phyloP scores from a whole-genome alignment of 148 eudicot species.

The Vaccinium macrocarpon region DNA sequence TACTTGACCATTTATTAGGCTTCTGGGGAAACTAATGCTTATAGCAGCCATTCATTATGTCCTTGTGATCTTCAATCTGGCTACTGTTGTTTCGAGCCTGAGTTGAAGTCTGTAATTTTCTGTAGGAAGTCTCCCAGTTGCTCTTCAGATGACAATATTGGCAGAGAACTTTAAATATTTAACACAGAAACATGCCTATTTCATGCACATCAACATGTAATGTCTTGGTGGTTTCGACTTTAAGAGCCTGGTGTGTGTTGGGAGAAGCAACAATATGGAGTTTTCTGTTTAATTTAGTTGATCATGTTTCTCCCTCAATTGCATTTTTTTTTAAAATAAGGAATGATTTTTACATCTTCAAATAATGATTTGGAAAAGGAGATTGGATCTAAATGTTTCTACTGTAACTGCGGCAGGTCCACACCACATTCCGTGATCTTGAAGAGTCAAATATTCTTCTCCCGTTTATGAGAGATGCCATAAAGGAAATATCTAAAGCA shows the following conservation, averaged over 20 bases:
- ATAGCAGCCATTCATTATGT: neutral
- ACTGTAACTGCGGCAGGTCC: slow-evolving; percentile 51
- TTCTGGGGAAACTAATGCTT: neutral
- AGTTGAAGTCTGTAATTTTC: neutral
- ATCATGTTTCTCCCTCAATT: neutral
- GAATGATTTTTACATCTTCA: neutral
- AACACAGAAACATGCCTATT: neutral
- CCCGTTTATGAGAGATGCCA: slow-evolving; percentile 78
- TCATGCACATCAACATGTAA: neutral
- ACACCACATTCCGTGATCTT: slow-evolving; percentile 70
- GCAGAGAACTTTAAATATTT: neutral
- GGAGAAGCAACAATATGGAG: neutral
- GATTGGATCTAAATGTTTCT: neutral
- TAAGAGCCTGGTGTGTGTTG: neutral
- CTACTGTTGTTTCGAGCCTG: neutral
- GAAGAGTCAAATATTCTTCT: slow-evolving; percentile 83
- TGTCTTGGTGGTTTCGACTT: neutral
- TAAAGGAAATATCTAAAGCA: slow-evolving; percentile 79
- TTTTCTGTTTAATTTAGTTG: slow-evolving; percentile 3
- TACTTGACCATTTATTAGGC: neutral
- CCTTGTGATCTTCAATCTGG: slow-evolving; percentile 1
- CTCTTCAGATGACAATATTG: slow-evolving; percentile 1
- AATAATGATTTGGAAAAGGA: neutral
- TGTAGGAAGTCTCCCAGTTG: neutral
- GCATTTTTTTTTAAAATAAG: slow-evolving; percentile 4